Conservation (phyloP, 2,329 filamentous ascomycete genomes). For the Fusarium floridanum region DNA sequence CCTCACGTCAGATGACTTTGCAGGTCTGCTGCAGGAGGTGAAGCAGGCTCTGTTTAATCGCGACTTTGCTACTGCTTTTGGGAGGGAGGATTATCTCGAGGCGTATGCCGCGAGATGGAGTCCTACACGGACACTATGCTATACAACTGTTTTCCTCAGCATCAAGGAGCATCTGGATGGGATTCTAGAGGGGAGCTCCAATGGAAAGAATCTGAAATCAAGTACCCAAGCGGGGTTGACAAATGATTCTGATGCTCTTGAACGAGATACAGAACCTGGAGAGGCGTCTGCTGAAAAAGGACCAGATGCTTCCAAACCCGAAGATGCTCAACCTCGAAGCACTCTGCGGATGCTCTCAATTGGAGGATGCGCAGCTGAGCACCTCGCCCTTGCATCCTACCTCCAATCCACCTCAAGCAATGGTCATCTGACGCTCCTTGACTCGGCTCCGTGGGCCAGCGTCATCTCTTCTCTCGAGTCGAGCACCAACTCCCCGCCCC, state of each 20-base stretch:
- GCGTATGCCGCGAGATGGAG: slow-evolving; percentile 94
- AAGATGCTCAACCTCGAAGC: slow-evolving; percentile 6
- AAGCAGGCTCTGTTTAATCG: slow-evolving; percentile 89
- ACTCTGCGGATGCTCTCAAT: slow-evolving; percentile 60
- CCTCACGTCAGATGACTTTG: slow-evolving; percentile 62
- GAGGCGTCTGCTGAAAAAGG: slow-evolving; percentile 9
- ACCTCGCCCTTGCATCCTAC: slow-evolving; percentile 66
- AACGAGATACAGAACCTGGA: not conserved
- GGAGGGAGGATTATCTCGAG: slow-evolving; percentile 75
- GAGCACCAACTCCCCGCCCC: slow-evolving; percentile 65
- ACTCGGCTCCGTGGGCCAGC: slow-evolving; percentile 82
- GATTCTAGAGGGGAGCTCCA: slow-evolving; percentile 33
- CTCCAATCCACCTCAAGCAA: slow-evolving; percentile 47
- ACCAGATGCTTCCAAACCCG: slow-evolving; percentile 11
- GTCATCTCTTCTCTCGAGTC: slow-evolving; percentile 71
- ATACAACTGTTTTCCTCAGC: slow-evolving; percentile 68
- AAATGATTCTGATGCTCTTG: not conserved
- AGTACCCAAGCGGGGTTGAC: not conserved
- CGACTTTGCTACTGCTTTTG: slow-evolving; percentile 87
- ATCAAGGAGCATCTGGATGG: slow-evolving; percentile 52
- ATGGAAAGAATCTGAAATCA: slow-evolving; percentile 8
- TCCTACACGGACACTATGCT: slow-evolving; percentile 85
- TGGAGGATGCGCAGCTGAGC: slow-evolving; percentile 72
- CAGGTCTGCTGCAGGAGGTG: slow-evolving; percentile 78
- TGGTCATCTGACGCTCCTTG: slow-evolving; percentile 74